Evolutionary conservation across 495 filamentous ascomycete species (phyloP).

Genomic region (Trichoderma reesei): DNA sequence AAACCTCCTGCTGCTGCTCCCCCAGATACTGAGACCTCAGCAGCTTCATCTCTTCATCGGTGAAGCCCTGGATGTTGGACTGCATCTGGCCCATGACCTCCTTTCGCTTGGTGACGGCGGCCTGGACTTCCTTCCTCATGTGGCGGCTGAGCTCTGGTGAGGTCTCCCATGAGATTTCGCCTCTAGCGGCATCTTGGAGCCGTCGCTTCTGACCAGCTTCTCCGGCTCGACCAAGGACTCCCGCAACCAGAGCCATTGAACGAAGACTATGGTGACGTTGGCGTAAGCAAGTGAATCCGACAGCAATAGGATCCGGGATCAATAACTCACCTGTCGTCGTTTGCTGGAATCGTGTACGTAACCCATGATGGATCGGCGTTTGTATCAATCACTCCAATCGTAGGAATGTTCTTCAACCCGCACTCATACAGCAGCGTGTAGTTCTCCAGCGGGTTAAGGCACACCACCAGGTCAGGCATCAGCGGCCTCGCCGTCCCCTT

Average conservation of each 20-base stretch:
- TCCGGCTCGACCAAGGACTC: constrained; percentile 75
- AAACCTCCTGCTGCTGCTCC: constrained; percentile 4
- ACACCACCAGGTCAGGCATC: constrained; percentile 85
- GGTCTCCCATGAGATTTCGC: constrained; percentile 48
- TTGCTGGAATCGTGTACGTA: constrained; percentile 93
- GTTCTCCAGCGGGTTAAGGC: constrained; percentile 88
- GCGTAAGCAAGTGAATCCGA: background rate
- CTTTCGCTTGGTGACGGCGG: constrained; percentile 6
- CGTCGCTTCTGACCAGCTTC: constrained; percentile 62
- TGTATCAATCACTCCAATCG: constrained; percentile 90
- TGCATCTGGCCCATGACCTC: constrained; percentile 12
- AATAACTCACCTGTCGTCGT: constrained; percentile 73
- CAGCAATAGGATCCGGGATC: background rate
- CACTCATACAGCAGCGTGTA: constrained; percentile 85
- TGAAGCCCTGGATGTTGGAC: constrained; percentile 8
- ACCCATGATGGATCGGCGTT: constrained; percentile 88
- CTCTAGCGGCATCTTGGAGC: constrained; percentile 47
- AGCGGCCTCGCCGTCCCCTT: constrained; percentile 52
- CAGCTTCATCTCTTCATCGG: constrained; percentile 9
- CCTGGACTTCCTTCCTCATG: constrained; percentile 13
- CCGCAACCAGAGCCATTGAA: constrained; percentile 69
- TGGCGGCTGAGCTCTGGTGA: constrained; percentile 28
- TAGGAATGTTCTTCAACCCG: constrained; percentile 76
- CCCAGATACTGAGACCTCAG: constrained; percentile 7
- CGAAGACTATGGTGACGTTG: constrained; percentile 51